A percentile compares a stretch with the other conserved stretches of the same genome.
Evolutionary conservation across 768 basidiomycete species (phyloP).

Genomic region (Phlebiopsis flavidoalba): DNA sequence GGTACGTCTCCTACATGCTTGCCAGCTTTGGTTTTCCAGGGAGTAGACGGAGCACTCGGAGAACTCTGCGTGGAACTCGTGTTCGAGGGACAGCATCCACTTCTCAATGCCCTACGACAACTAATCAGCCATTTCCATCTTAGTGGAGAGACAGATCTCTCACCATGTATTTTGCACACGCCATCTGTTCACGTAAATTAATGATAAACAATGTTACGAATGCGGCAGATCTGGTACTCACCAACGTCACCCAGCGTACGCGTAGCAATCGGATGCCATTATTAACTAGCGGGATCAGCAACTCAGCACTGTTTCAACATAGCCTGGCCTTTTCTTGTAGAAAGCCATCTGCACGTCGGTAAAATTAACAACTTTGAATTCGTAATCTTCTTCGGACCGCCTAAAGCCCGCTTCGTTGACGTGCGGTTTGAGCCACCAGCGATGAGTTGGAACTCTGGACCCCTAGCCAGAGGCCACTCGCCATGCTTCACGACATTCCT

Average conservation of each 20-base stretch:
- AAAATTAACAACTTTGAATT: slow-evolving; percentile 33
- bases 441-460: slow-evolving; percentile 41
- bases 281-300: slow-evolving; percentile 44
- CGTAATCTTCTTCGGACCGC: slow-evolving; percentile 28
- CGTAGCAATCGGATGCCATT: slow-evolving; percentile 45
- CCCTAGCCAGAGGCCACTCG: slow-evolving; percentile 33
- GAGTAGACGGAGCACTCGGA: slow-evolving; percentile 21
- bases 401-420: slow-evolving; percentile 39
- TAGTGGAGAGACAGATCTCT: neutral
- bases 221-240: slow-evolving; percentile 4
- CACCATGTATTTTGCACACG: slow-evolving; percentile 36
- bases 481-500: slow-evolving; percentile 37
- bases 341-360: slow-evolving; percentile 41
- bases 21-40: slow-evolving; percentile 30
- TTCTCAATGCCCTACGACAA: slow-evolving; percentile 32
- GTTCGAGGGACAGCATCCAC: slow-evolving; percentile 37
- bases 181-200: slow-evolving; percentile 14
- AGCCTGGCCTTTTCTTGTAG: slow-evolving; percentile 40
- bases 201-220: neutral
- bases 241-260: slow-evolving; percentile 30
- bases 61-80: slow-evolving; percentile 35
- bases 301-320: slow-evolving; percentile 44
- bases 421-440: slow-evolving; percentile 48
- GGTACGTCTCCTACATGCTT: slow-evolving; percentile 37
- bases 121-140: neutral